Evolutionary conservation across 768 basidiomycete species (phyloP).

Genomic region (Trametes elegans): DNA sequence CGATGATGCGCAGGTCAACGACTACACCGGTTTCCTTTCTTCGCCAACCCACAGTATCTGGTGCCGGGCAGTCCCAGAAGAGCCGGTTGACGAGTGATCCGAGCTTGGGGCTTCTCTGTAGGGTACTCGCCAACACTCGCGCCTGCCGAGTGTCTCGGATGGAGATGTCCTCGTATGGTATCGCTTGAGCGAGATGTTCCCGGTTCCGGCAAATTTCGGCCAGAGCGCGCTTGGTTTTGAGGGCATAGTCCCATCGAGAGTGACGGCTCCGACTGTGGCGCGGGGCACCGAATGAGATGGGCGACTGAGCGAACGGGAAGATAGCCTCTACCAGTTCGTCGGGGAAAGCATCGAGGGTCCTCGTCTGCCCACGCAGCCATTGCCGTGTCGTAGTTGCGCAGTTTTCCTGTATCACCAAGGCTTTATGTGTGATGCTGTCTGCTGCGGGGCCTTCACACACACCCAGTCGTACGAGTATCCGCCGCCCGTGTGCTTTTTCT

Average conservation of each 20-base stretch:
- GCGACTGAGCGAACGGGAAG: neutral
- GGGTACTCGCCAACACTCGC: neutral
- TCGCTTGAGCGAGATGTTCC: neutral
- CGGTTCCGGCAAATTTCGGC: neutral
- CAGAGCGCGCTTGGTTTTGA: neutral
- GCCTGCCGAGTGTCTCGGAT: neutral
- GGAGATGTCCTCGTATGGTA: neutral
- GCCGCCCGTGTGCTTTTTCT: too few relatives aligned
- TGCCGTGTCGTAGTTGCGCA: neutral
- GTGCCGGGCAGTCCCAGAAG: neutral
- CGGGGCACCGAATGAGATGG: neutral
- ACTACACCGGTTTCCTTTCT: neutral
- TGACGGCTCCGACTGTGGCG: neutral
- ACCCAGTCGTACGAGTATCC: neutral
- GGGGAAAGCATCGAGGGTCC: neutral
- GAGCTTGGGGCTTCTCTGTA: neutral
- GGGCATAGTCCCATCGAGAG: neutral
- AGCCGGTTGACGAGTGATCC: neutral
- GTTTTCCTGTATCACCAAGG: neutral
- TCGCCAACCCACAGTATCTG: neutral
- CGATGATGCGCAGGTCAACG: neutral
- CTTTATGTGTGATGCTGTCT: neutral
- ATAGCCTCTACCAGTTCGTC: neutral
- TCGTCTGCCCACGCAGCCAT: neutral
- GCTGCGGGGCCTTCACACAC: too few relatives aligned